Base-by-base conservation (phyloP, 768 basidiomycete genomes). In the Pluteus cervinus region DNA sequence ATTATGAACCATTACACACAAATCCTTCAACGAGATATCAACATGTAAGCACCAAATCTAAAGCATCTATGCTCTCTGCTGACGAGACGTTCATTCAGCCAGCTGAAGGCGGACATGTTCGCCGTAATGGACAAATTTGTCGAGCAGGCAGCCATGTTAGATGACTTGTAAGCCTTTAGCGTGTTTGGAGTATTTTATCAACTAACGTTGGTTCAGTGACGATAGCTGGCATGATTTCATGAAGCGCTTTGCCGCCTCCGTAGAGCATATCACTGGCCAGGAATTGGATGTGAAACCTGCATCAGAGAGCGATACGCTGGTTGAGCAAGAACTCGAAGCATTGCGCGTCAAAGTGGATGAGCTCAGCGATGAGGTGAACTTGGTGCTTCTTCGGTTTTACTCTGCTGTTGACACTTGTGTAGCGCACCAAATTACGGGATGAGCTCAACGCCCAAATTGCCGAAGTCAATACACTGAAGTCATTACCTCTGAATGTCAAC, bases 231-330 rank as follows among this genome's bases (percentile, higher is more conserved):
- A 66, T 15, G 42, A 59, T 2, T 77, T 84, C 50, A 56, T 87
- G 46, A 75, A 76, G 38, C 63, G 62, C 3, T 81, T 86, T 51
- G 55, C 76, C 3, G 50, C 60, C 2, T 79, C 81, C 1, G 73
- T 86, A 5, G 69, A 80, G 51, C 68, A 73, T 43, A 71, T 88
- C 37, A 85, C 81, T 5, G 79, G 82, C 0, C 69, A 76, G 51
- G 68, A 69, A 34, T 57, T 84, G 14, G 68, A 79, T n/a, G 66
- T 81, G 3, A 69, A 64, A 33, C 54, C 66, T 11, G 59, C 60
- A 0, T 61, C 63, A 2, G 61, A 63, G 14, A 57, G 51, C 21
- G 64, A 49, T 28, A 55, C 61, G n/a, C 48, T 73, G 1, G 67
- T 79, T 24, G 68, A 79, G 26, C 69, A 77, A 37, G 83, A 88